A percentile compares a stretch with the other conserved stretches of the same genome.
These are phyloP conservation scores for Mycena kentingensis DNA, from an alignment of 768 basidiomycete species.

Conservation along the genomic window DNA sequence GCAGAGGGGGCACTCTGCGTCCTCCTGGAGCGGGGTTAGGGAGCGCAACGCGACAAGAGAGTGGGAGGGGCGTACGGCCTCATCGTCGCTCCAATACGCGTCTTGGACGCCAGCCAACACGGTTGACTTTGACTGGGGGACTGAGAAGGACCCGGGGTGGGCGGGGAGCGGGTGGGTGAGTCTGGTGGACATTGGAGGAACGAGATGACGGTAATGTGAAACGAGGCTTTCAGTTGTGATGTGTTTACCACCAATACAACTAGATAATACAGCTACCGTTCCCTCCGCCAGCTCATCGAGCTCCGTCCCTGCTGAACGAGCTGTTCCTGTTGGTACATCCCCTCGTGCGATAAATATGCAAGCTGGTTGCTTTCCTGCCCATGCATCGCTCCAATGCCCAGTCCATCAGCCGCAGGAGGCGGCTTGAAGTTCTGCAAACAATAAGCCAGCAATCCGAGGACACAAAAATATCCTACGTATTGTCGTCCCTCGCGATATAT, in stretches of 20 bases:
- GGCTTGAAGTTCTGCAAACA: slow-evolving; percentile 58
- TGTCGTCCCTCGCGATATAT: slow-evolving; percentile 77
- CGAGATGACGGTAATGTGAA: background rate
- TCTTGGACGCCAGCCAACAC: slow-evolving; percentile 89
- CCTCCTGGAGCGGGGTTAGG: slow-evolving; percentile 62
- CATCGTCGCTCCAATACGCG: slow-evolving; percentile 97
- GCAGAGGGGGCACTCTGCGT: slow-evolving; percentile 96
- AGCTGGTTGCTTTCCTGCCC: slow-evolving; percentile 14
- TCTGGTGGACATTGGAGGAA: slow-evolving; percentile 38
- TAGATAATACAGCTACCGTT: background rate
- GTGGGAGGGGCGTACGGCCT: slow-evolving; percentile 58
- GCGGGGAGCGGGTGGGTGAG: slow-evolving; percentile 64
- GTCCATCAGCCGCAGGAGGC: slow-evolving; percentile 33
- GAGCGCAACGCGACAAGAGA: slow-evolving; percentile 14
- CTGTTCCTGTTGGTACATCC: slow-evolving; percentile 9
- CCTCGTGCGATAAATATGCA: slow-evolving; percentile 17
- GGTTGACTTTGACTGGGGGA: slow-evolving; percentile 81
- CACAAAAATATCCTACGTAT: slow-evolving; percentile 51
- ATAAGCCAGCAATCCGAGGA: background rate
- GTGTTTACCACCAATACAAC: slow-evolving; percentile 2
- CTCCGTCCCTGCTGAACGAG: background rate
- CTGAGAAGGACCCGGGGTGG: slow-evolving; percentile 67
- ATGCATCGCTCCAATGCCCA: background rate
- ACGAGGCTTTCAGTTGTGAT: no score
- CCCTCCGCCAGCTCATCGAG: slow-evolving; percentile 13